phyloP scores from a whole-genome alignment of 805 yeast species.

The Wickerhamiella kazuoi region DNA sequence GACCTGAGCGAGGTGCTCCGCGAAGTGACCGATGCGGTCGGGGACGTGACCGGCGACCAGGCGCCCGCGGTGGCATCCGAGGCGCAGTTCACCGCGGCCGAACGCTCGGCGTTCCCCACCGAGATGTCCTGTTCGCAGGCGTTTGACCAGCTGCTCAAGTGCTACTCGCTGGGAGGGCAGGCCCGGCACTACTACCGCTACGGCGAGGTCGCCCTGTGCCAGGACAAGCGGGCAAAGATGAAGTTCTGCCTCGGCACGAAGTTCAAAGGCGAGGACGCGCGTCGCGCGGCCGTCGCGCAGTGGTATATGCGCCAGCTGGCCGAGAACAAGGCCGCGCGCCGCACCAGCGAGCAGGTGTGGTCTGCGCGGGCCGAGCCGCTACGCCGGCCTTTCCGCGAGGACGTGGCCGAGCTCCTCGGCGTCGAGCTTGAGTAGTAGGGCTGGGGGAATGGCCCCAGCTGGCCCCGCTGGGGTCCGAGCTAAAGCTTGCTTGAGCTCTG shows the following conservation, averaged over 20 bases:
- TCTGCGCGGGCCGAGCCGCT: constrained; percentile 26
- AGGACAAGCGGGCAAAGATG: constrained; percentile 49
- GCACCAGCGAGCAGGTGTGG: constrained; percentile 83
- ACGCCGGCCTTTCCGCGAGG: constrained; percentile 24
- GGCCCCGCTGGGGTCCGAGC: too few relatives aligned
- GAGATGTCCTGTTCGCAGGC: constrained; percentile 67
- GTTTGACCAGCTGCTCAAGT: constrained; percentile 67
- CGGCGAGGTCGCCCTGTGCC: constrained; percentile 62
- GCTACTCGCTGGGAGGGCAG: constrained; percentile 87
- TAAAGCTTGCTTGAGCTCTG: too few relatives aligned
- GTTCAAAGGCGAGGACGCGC: constrained; percentile 37
- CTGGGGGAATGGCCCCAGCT: too few relatives aligned
- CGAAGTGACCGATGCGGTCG: constrained; percentile 14
- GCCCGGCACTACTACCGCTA: constrained; percentile 65
- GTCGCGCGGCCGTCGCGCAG: constrained; percentile 37
- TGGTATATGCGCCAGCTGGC: constrained; percentile 50
- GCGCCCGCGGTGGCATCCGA: not conserved
- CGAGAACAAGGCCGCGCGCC: constrained; percentile 38
- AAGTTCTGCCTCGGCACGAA: constrained; percentile 59
- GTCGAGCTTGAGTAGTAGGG: too few relatives aligned
- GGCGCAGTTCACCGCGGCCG: not conserved
- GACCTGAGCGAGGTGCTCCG: constrained; percentile 8
- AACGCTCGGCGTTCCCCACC: constrained; percentile 17
- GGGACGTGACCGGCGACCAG: constrained; percentile 8
- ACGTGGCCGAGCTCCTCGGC: constrained; percentile 2